Conservation (phyloP, 371 early-diverging fungal genomes). For the Mortierella sp. region DNA sequence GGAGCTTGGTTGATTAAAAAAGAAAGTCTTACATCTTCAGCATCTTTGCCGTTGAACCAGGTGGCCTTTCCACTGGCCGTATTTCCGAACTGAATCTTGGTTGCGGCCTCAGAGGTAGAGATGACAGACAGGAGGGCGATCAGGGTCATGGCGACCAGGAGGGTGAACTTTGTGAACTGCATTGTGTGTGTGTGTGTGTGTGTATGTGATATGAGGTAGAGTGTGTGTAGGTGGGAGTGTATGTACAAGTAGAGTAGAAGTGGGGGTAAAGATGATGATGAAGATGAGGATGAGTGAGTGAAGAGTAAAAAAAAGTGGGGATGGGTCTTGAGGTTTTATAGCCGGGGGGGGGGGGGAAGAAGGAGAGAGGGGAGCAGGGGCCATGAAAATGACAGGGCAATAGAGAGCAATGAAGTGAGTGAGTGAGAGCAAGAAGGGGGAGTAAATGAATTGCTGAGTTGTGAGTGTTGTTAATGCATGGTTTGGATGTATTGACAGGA, state of each 20-base stretch:
- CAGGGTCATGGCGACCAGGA: neutral
- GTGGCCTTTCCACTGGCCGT: constrained; percentile 17
- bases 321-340: neutral
- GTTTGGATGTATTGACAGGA: neutral
- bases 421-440: neutral
- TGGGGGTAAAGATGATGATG: neutral
- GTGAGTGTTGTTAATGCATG: neutral
- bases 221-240: neutral
- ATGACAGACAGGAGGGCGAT: constrained; percentile 10
- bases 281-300: constrained; percentile 5
- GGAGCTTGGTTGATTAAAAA: neutral
- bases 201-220: neutral
- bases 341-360: no score
- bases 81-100: constrained; percentile 14
- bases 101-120: constrained; percentile 8
- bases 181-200: neutral
- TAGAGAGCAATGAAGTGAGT: neutral
- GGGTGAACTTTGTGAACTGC: neutral
- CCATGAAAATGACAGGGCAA: neutral
- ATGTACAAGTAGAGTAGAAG: neutral
- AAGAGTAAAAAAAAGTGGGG: neutral
- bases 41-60: constrained; percentile 27
- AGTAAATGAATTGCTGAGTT: neutral
- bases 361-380: neutral
- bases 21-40: neutral